Conservation (phyloP, 2,329 filamentous ascomycete species). For the Dactylonectria estremocensis region DNA sequence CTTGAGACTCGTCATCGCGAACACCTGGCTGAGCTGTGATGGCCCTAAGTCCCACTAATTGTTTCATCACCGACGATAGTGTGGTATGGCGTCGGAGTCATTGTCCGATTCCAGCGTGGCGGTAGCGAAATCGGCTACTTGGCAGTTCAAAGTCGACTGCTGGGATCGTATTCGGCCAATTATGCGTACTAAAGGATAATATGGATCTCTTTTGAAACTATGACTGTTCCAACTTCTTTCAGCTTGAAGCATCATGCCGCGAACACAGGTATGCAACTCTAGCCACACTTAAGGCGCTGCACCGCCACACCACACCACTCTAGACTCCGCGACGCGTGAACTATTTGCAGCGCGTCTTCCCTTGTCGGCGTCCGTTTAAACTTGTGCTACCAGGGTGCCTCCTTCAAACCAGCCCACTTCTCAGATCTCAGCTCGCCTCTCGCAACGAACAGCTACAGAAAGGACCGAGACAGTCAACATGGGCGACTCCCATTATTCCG, state of each 20-base stretch:
- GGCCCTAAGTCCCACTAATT: constrained; percentile 19
- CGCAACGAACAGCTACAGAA: constrained; percentile 38
- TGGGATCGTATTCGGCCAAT: constrained; percentile 9
- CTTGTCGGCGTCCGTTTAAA: constrained; percentile 6
- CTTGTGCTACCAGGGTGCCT: constrained; percentile 8
- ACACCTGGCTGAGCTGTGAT: neutral
- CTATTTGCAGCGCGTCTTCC: constrained; percentile 31
- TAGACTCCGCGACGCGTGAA: constrained; percentile 32
- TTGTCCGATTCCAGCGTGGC: constrained; percentile 3
- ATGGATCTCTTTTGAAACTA: constrained; percentile 4
- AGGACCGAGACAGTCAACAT: constrained; percentile 37
- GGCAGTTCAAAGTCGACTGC: neutral
- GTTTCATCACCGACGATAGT: constrained; percentile 17
- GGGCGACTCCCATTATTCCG: constrained; percentile 58
- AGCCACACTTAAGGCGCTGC: constrained; percentile 17
- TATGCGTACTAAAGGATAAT: neutral
- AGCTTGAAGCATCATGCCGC: no score
- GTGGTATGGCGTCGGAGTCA: constrained; percentile 24
- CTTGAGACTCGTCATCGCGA: constrained; percentile 16
- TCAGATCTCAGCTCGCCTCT: neutral
- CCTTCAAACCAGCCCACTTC: constrained; percentile 11
- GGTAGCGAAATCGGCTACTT: neutral
- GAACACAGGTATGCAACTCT: constrained; percentile 2
- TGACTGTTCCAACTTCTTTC: constrained; percentile 5
- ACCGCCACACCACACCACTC: constrained; percentile 35